Percentiles rank a stretch among this genome's conserved stretches.
These are phyloP conservation scores for Casuarina equisetifolia DNA, from an alignment of 306 rosid species.

Conservation along the genomic window DNA sequence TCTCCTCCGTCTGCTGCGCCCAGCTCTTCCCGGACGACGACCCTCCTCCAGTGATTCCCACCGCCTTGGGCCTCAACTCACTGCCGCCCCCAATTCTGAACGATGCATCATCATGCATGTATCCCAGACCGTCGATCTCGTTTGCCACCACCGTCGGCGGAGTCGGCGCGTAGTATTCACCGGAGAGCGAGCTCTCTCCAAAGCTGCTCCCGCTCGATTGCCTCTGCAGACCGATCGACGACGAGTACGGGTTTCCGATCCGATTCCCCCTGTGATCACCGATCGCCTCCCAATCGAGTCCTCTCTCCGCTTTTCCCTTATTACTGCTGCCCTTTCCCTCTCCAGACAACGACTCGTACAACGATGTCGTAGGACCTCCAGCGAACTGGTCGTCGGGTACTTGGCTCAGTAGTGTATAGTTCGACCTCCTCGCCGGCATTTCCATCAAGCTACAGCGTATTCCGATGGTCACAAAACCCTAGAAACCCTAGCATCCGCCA, in stretches of 20 bases:
- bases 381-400: slow-evolving; percentile 67
- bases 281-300: slow-evolving; percentile 69
- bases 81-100: slow-evolving; percentile 42
- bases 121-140: slow-evolving; percentile 71
- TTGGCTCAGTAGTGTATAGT: slow-evolving; percentile 79
- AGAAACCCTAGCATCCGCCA: slow-evolving; percentile 62
- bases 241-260: slow-evolving; percentile 65
- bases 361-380: slow-evolving; percentile 47
- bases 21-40: slow-evolving; percentile 77
- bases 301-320: slow-evolving; percentile 52
- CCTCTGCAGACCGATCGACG: slow-evolving; percentile 77
- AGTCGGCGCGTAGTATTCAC: slow-evolving; percentile 81
- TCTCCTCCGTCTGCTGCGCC: slow-evolving; percentile 99
- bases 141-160: slow-evolving; percentile 57
- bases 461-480: slow-evolving; percentile 40
- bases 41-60: slow-evolving; percentile 49
- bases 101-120: slow-evolving; percentile 53
- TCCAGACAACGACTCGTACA: slow-evolving; percentile 54
- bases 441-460: slow-evolving; percentile 50
- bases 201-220: slow-evolving; percentile 98
- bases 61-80: slow-evolving; percentile 46
- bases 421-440: slow-evolving; percentile 86
- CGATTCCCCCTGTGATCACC: slow-evolving; percentile 73
- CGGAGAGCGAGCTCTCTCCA: slow-evolving; percentile 91
- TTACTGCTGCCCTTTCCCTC: slow-evolving; percentile 60